A percentile compares a stretch with the other conserved stretches of the same genome.
Conservation (phyloP, 768 basidiomycete species). For the Naematelia encephala region DNA sequence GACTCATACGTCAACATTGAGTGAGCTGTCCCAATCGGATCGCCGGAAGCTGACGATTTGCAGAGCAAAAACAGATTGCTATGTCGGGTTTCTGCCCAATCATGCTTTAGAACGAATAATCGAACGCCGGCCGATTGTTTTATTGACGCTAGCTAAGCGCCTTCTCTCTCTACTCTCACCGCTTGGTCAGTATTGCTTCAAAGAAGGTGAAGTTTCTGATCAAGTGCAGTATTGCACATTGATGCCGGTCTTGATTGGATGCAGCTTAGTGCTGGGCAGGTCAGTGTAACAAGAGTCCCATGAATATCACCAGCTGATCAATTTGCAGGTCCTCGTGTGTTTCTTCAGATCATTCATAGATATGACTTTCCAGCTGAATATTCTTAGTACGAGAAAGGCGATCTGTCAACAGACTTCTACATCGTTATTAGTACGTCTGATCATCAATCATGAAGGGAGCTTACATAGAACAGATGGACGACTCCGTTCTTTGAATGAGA, state of each 20-base stretch:
- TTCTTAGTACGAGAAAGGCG: constrained; percentile 79
- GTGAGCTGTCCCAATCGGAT: constrained; percentile 8
- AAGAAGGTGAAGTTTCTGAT: background rate
- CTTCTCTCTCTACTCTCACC: constrained; percentile 91
- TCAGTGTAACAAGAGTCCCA: constrained; percentile 13
- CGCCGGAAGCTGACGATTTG: background rate
- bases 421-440: constrained; percentile 58
- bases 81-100: constrained; percentile 89
- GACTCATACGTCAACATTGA: constrained; percentile 95
- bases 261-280: constrained; percentile 93
- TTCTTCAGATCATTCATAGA: background rate
- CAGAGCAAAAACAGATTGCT: constrained; percentile 90
- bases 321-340: constrained; percentile 10
- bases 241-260: constrained; percentile 97
- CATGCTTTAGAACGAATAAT: constrained; percentile 82
- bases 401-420: constrained; percentile 90
- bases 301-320: background rate
- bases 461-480: constrained; percentile 62
- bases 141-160: constrained; percentile 93
- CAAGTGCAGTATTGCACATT: constrained; percentile 76
- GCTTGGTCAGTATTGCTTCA: constrained; percentile 58
- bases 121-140: constrained; percentile 90
- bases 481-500: constrained; percentile 80
- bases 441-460: background rate
- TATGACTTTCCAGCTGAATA: background rate